Evolutionary conservation across 306 rosid species (phyloP).

Genomic region (Sicyos baderoa): DNA sequence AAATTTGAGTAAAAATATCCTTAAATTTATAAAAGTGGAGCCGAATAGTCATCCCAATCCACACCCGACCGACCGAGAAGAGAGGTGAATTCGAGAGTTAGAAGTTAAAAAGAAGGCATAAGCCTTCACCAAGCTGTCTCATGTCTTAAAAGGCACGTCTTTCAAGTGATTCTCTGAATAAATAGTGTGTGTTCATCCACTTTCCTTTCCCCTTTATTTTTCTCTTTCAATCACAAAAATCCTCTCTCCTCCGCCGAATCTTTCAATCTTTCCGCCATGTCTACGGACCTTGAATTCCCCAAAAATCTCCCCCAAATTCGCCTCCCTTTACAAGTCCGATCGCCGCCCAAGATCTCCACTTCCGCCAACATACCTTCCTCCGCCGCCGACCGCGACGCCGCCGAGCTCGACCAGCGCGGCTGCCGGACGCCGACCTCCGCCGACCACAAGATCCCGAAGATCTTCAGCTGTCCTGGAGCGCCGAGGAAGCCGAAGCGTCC

Average conservation of each 20-base stretch:
- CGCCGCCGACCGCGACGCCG: not conserved
- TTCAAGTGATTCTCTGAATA: slow-evolving; percentile 17
- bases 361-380: slow-evolving; percentile 1
- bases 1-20: too few relatives aligned
- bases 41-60: too few relatives aligned
- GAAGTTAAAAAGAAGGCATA: not conserved
- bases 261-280: slow-evolving; percentile 28
- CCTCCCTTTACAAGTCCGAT: slow-evolving; percentile 19
- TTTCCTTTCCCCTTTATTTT: not conserved
- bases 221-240: not conserved
- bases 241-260: not conserved
- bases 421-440: slow-evolving; percentile 44
- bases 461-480: slow-evolving; percentile 44
- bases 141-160: slow-evolving; percentile 12
- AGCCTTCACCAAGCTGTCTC: slow-evolving; percentile 9
- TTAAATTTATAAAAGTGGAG: too few relatives aligned
- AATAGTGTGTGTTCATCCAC: slow-evolving; percentile 4
- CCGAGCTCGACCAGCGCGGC: not conserved
- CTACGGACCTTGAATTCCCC: slow-evolving; percentile 40
- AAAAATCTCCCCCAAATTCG: slow-evolving; percentile 28
- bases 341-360: slow-evolving; percentile 1
- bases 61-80: too few relatives aligned
- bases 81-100: not conserved
- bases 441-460: slow-evolving; percentile 32
- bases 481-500: slow-evolving; percentile 36